Conservation (phyloP, 2,329 filamentous ascomycete genomes). For the Ophiocordyceps camponoti-leonardi region DNA sequence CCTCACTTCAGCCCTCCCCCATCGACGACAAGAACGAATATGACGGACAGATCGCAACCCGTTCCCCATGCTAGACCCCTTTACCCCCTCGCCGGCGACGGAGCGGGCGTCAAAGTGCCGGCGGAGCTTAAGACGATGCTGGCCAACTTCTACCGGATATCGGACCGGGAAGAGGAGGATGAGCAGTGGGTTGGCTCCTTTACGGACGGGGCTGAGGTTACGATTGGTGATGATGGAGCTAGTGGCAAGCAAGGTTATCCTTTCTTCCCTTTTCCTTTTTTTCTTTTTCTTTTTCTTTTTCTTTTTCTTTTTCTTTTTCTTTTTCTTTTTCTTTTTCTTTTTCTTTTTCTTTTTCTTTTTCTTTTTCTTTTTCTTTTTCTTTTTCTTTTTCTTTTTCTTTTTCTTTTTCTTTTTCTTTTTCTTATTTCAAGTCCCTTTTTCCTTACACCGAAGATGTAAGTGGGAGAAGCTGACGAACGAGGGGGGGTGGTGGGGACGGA, state of each 20-base stretch:
- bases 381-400: too few relatives aligned
- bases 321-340: too few relatives aligned
- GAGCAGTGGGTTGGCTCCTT: conserved; percentile 27
- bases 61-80: conserved; percentile 14
- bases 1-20: too few relatives aligned
- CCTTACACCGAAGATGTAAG: neutral
- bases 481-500: too few relatives aligned
- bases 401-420: too few relatives aligned
- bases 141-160: conserved; percentile 24
- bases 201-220: conserved; percentile 20
- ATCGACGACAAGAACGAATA: too few relatives aligned
- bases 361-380: too few relatives aligned
- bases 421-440: neutral
- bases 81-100: conserved; percentile 12
- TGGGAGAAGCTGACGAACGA: neutral
- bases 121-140: conserved; percentile 20
- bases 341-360: too few relatives aligned
- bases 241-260: conserved; percentile 15
- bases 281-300: neutral
- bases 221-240: conserved; percentile 22
- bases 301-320: too few relatives aligned
- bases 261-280: neutral
- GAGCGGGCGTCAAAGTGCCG: conserved; percentile 9
- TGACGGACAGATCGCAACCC: too few relatives aligned
- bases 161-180: conserved; percentile 22